phyloP scores from a whole-genome alignment of 225 moss, liverwort and hornwort species.

The Pleurozium schreberi region DNA sequence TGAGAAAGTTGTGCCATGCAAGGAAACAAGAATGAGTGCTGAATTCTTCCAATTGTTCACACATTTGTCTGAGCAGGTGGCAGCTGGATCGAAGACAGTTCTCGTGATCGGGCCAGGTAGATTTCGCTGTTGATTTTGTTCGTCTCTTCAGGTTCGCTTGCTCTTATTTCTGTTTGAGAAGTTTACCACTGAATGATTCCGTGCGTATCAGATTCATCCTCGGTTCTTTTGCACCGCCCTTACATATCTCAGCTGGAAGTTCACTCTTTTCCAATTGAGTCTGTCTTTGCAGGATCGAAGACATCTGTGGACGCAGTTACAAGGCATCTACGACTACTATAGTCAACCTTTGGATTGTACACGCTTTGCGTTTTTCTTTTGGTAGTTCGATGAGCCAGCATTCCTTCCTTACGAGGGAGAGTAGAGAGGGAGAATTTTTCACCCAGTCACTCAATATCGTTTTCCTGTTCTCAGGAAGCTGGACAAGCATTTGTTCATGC shows the following conservation, averaged over 20 bases:
- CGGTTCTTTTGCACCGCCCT: background rate
- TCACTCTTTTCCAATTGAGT: background rate
- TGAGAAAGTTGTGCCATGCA: too few relatives aligned
- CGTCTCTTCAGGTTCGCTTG: background rate
- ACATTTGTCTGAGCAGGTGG: conserved; percentile 54
- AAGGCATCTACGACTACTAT: conserved; percentile 64
- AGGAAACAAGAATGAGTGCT: too few relatives aligned
- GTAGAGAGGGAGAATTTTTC: background rate
- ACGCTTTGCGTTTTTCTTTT: background rate
- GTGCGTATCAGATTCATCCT: background rate
- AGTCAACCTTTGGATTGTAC: background rate
- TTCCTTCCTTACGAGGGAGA: background rate
- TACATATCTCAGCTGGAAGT: background rate
- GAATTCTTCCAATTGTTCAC: background rate
- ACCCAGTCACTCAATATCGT: background rate
- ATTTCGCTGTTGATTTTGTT: background rate
- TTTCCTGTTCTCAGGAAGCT: background rate
- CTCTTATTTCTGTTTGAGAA: background rate
- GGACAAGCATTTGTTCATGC: background rate
- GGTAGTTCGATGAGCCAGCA: background rate
- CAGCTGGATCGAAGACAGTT: conserved; percentile 96
- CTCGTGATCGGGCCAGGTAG: conserved; percentile 96
- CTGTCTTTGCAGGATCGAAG: conserved; percentile 53
- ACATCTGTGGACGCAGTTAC: conserved; percentile 65
- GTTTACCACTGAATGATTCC: background rate